These are phyloP conservation scores for Solanum lignicaule DNA, from an alignment of 257 asterid genomes.

Conservation along the genomic window DNA sequence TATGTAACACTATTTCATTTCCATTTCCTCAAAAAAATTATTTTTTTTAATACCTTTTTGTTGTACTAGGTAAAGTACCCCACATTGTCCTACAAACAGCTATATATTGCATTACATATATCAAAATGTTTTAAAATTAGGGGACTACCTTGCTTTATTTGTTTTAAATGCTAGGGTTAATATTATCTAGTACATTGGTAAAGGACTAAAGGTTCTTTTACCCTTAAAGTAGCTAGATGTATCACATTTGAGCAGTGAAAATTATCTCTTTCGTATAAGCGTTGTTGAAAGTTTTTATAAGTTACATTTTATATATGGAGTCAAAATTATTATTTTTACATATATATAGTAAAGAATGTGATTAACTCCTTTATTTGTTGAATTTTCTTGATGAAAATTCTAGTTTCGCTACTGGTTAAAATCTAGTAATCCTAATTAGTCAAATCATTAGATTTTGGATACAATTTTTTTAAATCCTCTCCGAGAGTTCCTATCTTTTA, in stretches of 20 bases:
- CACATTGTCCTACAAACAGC: constrained; percentile 22
- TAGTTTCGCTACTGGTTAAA: not conserved
- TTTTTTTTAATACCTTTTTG: not conserved
- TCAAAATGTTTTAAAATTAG: not conserved
- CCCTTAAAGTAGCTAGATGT: not conserved
- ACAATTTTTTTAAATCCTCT: not conserved
- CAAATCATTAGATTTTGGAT: not conserved
- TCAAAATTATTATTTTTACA: not conserved
- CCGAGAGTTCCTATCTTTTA: not conserved
- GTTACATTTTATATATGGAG: not conserved
- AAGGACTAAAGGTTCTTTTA: not conserved
- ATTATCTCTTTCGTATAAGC: not conserved
- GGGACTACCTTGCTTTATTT: not conserved
- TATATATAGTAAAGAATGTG: not conserved
- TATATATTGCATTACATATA: not conserved
- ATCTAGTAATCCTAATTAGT: not conserved
- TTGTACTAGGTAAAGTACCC: constrained; percentile 32
- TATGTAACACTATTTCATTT: not conserved
- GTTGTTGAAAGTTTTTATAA: not conserved
- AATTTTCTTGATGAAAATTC: not conserved
- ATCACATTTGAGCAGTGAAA: rapidly evolving
- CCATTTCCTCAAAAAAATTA: constrained; percentile 1
- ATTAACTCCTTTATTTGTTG: no score
- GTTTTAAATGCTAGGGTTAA: not conserved
- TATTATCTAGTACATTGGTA: not conserved